Percentiles rank a stretch among this genome's conserved stretches.
Conservation (phyloP, 2,329 filamentous ascomycete genomes). For the Aspergillus brasiliensis region DNA sequence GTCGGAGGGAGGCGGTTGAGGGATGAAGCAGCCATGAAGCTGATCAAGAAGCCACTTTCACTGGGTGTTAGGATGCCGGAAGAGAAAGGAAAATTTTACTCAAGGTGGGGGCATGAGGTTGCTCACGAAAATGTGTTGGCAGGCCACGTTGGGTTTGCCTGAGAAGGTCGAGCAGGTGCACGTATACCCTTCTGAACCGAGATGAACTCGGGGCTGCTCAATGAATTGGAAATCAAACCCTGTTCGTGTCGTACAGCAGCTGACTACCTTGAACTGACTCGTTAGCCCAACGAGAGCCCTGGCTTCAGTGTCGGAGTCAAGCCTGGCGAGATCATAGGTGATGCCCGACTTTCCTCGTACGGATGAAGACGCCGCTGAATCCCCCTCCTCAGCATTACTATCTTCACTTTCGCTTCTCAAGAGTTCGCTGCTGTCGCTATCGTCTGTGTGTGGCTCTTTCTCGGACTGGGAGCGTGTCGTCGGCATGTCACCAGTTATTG, state of each 20-base stretch:
- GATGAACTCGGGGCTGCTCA: constrained; percentile 38
- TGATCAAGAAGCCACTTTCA: constrained; percentile 46
- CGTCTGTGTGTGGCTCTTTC: constrained; percentile 20
- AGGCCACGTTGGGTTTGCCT: constrained; percentile 34
- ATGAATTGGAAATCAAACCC: constrained; percentile 43
- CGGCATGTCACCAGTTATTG: constrained; percentile 40
- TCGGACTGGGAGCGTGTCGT: constrained; percentile 31
- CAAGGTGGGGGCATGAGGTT: background rate
- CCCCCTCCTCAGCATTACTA: constrained; percentile 20
- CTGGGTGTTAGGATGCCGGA: constrained; percentile 10
- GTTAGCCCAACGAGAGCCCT: constrained; percentile 39
- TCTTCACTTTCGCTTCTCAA: constrained; percentile 17
- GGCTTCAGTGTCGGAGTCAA: constrained; percentile 34
- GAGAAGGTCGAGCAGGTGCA: constrained; percentile 42
- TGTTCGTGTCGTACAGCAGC: constrained; percentile 31
- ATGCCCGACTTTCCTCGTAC: constrained; percentile 37
- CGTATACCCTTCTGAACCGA: constrained; percentile 31
- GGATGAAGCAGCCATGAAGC: constrained; percentile 39
- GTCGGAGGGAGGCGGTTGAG: constrained; percentile 28
- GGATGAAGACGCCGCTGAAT: constrained; percentile 23
- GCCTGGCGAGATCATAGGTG: constrained; percentile 36
- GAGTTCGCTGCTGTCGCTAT: constrained; percentile 10
- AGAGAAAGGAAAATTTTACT: background rate
- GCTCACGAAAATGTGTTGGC: constrained; percentile 48
- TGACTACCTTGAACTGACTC: constrained; percentile 36